These are phyloP conservation scores for Rhodamnia argentea DNA, from an alignment of 345 rosid species.

Conservation along the genomic window DNA sequence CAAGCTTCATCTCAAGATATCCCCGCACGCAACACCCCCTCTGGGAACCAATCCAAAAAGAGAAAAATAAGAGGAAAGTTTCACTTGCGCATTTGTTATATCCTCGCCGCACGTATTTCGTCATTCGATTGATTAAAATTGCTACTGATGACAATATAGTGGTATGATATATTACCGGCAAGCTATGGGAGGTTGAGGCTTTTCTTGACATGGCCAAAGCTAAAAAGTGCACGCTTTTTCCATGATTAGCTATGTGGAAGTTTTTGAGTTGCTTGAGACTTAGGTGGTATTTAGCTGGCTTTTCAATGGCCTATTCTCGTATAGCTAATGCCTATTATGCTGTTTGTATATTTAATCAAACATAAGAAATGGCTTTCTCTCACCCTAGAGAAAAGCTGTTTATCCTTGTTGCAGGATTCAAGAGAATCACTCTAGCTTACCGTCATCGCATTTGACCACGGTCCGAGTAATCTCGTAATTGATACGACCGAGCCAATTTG, in stretches of 20 bases:
- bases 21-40: too few species aligned
- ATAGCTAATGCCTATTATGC: neutral
- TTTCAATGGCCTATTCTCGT: neutral
- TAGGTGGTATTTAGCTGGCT: neutral
- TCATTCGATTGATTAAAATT: neutral
- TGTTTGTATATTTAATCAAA: neutral
- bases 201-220: slow-evolving; percentile 94
- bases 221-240: too few species aligned
- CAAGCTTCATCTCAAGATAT: too few species aligned
- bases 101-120: neutral
- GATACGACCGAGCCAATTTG: too few species aligned
- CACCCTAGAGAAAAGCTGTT: too few species aligned
- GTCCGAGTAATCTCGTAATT: too few species aligned
- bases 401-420: too few species aligned
- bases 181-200: slow-evolving; percentile 89
- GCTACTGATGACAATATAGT: slow-evolving; percentile 34
- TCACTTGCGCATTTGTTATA: neutral
- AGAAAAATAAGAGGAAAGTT: too few species aligned
- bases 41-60: too few species aligned
- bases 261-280: neutral
- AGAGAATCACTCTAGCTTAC: too few species aligned
- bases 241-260: neutral
- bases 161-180: slow-evolving; percentile 85
- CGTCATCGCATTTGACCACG: too few species aligned
- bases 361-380: too few species aligned